Percentiles rank a stretch among this genome's conserved stretches.
These are phyloP conservation scores for Salix suchowensis DNA, from an alignment of 345 rosid species.

Conservation along the genomic window DNA sequence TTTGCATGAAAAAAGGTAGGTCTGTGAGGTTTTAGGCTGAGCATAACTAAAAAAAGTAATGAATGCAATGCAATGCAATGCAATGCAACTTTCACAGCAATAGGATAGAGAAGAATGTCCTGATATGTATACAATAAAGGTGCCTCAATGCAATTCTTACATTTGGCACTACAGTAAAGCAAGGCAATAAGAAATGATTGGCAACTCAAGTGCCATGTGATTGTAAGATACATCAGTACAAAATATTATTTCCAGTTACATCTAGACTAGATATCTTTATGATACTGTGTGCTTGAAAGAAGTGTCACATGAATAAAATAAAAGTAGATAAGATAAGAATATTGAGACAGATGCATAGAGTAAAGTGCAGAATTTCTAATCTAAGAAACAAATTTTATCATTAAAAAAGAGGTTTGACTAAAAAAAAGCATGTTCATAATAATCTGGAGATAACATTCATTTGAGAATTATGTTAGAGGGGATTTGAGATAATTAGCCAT, in stretches of 20 bases:
- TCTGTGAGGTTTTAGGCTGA: background rate
- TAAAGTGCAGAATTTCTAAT: background rate
- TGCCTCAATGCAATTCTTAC: background rate
- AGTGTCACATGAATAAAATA: background rate
- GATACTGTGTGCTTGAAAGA: background rate
- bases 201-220: background rate
- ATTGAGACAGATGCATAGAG: background rate
- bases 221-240: background rate
- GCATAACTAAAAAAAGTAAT: background rate
- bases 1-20: background rate
- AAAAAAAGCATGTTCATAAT: background rate
- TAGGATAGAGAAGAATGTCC: background rate
- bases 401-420: background rate
- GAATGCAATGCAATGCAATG: background rate
- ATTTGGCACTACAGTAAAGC: background rate
- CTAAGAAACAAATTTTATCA: background rate
- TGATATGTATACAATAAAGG: background rate
- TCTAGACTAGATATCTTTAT: background rate
- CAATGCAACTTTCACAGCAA: background rate
- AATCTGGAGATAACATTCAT: background rate
- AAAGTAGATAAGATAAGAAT: background rate
- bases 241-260: background rate
- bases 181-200: background rate
- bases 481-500: background rate
- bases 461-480: background rate